Base-by-base conservation (phyloP, 208 protist genomes). In the Acanthamoeba rhysodes region DNA sequence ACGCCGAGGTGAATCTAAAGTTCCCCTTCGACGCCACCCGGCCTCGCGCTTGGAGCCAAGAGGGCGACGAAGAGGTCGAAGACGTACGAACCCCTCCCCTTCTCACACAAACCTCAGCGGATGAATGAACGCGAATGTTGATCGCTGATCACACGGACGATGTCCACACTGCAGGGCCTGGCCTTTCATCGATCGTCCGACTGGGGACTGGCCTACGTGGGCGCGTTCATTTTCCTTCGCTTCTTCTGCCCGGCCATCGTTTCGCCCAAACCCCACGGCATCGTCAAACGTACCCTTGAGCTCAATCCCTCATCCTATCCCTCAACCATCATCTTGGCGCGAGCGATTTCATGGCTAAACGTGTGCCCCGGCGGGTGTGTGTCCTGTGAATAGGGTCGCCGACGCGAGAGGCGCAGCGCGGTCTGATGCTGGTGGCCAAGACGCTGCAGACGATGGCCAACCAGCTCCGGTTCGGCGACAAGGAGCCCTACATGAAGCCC, bases 181-280 rank as follows among this genome's bases (percentile, higher is more conserved):
- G 45, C 74, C 74, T 84, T 84, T 53, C 74, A 53, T 2, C 90
- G 50, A 20, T 80, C 90, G 22, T 29, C 32, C 29, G 90, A 94
- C 34, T 94, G 64, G 64, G 90, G 90, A 0, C 90, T 94, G 20
- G 90, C 66, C 34, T 94, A 78, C 53, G 90, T 94, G 9, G 90
- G 90, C 53, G 90, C 68, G 32, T 62, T 94, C 48, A 45, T 94
- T 16, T 94, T 82, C 70, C 68, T 94, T 3, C 64, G 90, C 45
- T 62, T 94, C 50, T 94, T 94, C 90, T 94, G 90, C 48, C 90
- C 90, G 93, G 90, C 90, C 48, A 94, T 94, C 53, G 90, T 94
- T 8, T 34, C 90, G 20, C 90, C 90, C 34, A 41, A 57, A 22
- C 10, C 45, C 48, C n/a, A 84, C 68, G 41, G 29, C 50, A 57